These are phyloP conservation scores for Blastocystis sp. DNA, from an alignment of 352 stramenopile species.

Conservation along the genomic window DNA sequence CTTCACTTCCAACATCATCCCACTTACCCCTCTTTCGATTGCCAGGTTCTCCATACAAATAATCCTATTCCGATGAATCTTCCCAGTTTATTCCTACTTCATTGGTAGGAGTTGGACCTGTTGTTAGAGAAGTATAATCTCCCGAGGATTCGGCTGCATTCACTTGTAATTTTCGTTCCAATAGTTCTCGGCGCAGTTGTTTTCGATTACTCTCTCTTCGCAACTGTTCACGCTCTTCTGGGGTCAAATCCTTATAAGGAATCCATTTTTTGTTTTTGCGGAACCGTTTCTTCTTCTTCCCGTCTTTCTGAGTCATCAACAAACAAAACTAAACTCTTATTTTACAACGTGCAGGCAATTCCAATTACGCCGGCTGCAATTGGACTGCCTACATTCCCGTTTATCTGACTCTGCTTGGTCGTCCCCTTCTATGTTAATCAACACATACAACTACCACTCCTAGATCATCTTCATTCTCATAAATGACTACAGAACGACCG, in stretches of 20 bases:
- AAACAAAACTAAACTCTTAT: conserved; percentile 27
- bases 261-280: conserved; percentile 32
- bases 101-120: neutral
- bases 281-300: conserved; percentile 1
- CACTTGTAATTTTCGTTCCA: neutral
- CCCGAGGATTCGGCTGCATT: neutral
- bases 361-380: conserved; percentile 64
- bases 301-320: neutral
- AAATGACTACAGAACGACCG: conserved; percentile 57
- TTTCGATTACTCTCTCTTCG: neutral
- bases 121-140: neutral
- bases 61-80: neutral
- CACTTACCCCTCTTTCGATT: neutral
- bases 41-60: neutral
- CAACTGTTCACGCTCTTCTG: neutral
- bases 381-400: conserved; percentile 47
- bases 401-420: neutral
- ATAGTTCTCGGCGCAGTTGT: neutral
- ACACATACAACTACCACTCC: neutral
- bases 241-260: conserved; percentile 6
- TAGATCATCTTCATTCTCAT: conserved; percentile 45
- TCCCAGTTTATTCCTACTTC: neutral
- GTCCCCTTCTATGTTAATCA: conserved; percentile 27
- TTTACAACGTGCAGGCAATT: conserved; percentile 39
- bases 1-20: conserved; percentile 4